Conservation (phyloP, 768 basidiomycete genomes). For the Phlegmacium glaucopus region DNA sequence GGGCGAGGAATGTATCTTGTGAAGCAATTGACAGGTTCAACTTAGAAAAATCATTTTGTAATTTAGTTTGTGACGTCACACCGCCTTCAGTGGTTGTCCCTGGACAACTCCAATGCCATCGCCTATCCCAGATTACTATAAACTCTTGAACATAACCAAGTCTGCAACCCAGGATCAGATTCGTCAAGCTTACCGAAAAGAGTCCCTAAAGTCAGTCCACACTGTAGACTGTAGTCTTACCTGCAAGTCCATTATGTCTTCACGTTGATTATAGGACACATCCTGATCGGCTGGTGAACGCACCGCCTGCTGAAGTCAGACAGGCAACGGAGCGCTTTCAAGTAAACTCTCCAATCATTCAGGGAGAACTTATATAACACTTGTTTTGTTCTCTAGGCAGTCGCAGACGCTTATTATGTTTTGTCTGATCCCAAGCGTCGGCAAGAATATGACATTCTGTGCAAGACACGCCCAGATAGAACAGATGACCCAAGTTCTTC, state of each 20-base stretch:
- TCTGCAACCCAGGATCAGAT: conserved; percentile 69
- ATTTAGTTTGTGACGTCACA: conserved; percentile 23
- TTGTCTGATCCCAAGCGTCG: conserved; percentile 76
- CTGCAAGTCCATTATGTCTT: conserved; percentile 13
- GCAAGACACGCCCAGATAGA: conserved; percentile 53
- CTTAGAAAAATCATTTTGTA: conserved; percentile 1
- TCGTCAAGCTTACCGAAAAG: conserved; percentile 73
- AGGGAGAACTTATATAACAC: not conserved
- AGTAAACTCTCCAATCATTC: conserved; percentile 31
- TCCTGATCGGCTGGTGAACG: conserved; percentile 78
- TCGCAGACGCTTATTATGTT: conserved; percentile 94
- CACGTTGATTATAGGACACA: conserved; percentile 59
- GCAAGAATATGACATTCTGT: conserved; percentile 68
- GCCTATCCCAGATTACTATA: conserved; percentile 78
- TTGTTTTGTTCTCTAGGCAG: conserved; percentile 44
- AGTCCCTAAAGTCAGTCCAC: conserved; percentile 60
- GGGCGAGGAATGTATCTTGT: conserved; percentile 75
- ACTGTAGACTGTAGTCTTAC: not conserved
- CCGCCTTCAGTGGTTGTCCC: not conserved
- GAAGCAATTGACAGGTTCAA: conserved; percentile 69
- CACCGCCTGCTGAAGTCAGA: conserved; percentile 65
- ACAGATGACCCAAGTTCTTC: conserved; percentile 66
- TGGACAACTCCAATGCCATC: conserved; percentile 48
- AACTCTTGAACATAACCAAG: conserved; percentile 51
- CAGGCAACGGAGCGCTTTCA: conserved; percentile 84